These are phyloP conservation scores for Chrysosporium keratinophilum DNA, from an alignment of 2,329 filamentous ascomycete genomes.

Conservation along the genomic window DNA sequence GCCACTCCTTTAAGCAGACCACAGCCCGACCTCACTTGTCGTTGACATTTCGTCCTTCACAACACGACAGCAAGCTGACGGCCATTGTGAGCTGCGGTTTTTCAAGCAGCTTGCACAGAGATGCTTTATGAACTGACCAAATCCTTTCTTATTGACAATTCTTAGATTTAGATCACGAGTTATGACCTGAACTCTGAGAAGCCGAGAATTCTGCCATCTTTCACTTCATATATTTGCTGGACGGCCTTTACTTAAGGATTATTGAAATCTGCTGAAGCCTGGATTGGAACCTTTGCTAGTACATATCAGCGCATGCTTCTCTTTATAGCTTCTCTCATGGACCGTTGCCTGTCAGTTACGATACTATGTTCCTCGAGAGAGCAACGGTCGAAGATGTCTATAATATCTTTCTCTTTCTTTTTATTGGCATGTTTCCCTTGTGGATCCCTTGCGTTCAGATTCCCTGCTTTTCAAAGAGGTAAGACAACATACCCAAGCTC, in stretches of 20 bases:
- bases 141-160: neutral
- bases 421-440: neutral
- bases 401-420: neutral
- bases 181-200: too few relatives aligned
- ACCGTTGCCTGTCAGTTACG: neutral
- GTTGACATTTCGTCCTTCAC: neutral
- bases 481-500: conserved; percentile 4
- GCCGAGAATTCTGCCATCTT: too few relatives aligned
- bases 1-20: too few relatives aligned
- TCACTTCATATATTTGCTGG: too few relatives aligned
- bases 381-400: neutral
- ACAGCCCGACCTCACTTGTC: too few relatives aligned
- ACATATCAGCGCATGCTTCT: neutral
- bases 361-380: neutral
- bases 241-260: too few relatives aligned
- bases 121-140: neutral
- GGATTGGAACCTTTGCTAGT: too few relatives aligned
- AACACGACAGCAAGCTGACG: neutral
- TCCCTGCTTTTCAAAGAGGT: conserved; percentile 13
- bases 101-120: neutral
- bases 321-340: neutral
- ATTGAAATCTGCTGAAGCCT: too few relatives aligned
- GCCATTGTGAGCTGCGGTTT: neutral
- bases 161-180: too few relatives aligned
- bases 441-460: conserved; percentile 7